Evolutionary conservation across 306 rosid species (phyloP).

Genomic region (Dicorynia guianensis): DNA sequence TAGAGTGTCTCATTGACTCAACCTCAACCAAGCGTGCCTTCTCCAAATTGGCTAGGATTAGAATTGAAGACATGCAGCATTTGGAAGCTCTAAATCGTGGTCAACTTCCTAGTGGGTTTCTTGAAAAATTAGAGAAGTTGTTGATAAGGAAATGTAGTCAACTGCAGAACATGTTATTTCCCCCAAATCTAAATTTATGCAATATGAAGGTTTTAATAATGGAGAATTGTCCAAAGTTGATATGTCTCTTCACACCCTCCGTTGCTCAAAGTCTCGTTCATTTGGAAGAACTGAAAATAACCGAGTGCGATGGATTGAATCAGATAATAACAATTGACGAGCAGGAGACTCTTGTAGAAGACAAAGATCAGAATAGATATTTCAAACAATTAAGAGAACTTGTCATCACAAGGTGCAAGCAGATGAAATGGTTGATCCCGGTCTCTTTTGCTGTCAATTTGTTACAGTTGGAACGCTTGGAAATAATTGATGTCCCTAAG

Average conservation of each 20-base stretch:
- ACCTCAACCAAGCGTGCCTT: not conserved
- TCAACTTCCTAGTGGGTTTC: not conserved
- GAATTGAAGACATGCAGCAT: not conserved
- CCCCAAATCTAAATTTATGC: not conserved
- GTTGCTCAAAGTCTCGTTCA: not conserved
- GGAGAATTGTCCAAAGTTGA: not conserved
- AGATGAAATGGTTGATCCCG: not conserved
- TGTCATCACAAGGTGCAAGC: not conserved
- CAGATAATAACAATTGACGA: too few species aligned
- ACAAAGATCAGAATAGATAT: not conserved
- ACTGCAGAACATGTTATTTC: not conserved
- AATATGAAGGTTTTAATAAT: too few species aligned
- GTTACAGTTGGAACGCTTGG: not conserved
- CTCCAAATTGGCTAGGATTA: not conserved
- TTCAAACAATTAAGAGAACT: not conserved
- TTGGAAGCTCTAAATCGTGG: not conserved
- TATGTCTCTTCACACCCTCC: not conserved
- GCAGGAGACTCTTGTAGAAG: not conserved
- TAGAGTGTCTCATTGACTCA: not conserved
- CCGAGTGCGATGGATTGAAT: not conserved
- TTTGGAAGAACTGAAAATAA: not conserved
- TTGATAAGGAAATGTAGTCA: too few species aligned
- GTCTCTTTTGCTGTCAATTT: not conserved
- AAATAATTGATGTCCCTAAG: not conserved
- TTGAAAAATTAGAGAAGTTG: too few species aligned